phyloP scores from a whole-genome alignment of 306 rosid species.

The Nissolia schottii region DNA sequence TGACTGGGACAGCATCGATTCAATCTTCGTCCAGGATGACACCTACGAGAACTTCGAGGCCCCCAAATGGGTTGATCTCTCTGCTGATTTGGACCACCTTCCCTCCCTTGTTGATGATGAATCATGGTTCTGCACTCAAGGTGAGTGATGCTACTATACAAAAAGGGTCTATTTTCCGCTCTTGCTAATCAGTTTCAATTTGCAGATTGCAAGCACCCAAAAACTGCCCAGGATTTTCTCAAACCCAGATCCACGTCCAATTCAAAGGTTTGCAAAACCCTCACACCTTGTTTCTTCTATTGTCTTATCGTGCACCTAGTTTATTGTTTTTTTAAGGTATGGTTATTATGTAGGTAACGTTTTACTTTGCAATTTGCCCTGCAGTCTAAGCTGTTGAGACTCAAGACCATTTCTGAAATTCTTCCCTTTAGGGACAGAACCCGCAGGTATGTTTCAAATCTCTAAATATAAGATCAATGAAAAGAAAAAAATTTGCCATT shows the following conservation, averaged over 20 bases:
- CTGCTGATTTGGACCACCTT: slow-evolving; percentile 26
- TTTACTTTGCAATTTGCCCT: neutral
- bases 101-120: slow-evolving; percentile 24
- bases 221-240: slow-evolving; percentile 37
- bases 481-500: neutral
- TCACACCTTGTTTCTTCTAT: neutral
- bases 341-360: neutral
- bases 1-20: slow-evolving; percentile 48
- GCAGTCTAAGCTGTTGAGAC: slow-evolving; percentile 42
- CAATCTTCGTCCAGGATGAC: slow-evolving; percentile 35
- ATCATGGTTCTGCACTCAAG: slow-evolving; percentile 45
- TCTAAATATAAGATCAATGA: neutral
- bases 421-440: slow-evolving; percentile 35
- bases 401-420: slow-evolving; percentile 41
- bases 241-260: neutral
- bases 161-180: neutral
- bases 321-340: neutral
- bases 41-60: slow-evolving; percentile 39
- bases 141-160: slow-evolving; percentile 13
- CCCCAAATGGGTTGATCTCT: slow-evolving; percentile 51
- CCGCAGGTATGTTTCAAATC: slow-evolving; percentile 29
- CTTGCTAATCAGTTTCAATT: neutral
- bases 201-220: slow-evolving; percentile 47
- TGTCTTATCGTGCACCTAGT: neutral
- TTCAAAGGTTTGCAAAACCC: slow-evolving; percentile 36